phyloP scores from a whole-genome alignment of 2,329 filamentous ascomycete species.

The Diaporthe velutina region DNA sequence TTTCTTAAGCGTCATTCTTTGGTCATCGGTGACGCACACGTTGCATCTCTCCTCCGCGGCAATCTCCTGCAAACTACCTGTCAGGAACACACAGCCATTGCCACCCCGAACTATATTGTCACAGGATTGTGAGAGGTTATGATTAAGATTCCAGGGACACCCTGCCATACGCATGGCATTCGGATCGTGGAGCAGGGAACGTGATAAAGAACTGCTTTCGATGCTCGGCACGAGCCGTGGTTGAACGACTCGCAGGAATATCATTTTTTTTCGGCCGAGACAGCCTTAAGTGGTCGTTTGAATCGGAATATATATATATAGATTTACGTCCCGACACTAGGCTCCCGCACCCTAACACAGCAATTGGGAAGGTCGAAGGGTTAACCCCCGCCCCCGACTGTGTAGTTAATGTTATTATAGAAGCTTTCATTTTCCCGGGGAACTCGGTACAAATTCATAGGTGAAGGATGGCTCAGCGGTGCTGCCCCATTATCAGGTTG shows the following conservation, averaged over 20 bases:
- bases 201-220: no score
- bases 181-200: no score
- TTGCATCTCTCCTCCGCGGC: background rate
- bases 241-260: background rate
- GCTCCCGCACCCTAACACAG: no score
- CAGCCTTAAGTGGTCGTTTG: background rate
- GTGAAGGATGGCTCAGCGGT: background rate
- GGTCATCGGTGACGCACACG: background rate
- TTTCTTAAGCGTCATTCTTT: background rate
- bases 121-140: background rate
- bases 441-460: background rate
- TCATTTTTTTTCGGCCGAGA: background rate
- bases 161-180: background rate
- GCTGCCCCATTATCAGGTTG: background rate
- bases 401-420: background rate
- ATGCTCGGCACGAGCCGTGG: background rate
- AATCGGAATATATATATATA: background rate
- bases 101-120: background rate
- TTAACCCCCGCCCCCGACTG: background rate
- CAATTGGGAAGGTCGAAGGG: background rate
- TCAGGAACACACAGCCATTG: background rate
- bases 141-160: background rate
- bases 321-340: background rate
- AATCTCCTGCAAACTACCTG: background rate
- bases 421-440: background rate